Base-by-base conservation (phyloP, 2,329 filamentous ascomycete species). In the Monosporascus sp. region DNA sequence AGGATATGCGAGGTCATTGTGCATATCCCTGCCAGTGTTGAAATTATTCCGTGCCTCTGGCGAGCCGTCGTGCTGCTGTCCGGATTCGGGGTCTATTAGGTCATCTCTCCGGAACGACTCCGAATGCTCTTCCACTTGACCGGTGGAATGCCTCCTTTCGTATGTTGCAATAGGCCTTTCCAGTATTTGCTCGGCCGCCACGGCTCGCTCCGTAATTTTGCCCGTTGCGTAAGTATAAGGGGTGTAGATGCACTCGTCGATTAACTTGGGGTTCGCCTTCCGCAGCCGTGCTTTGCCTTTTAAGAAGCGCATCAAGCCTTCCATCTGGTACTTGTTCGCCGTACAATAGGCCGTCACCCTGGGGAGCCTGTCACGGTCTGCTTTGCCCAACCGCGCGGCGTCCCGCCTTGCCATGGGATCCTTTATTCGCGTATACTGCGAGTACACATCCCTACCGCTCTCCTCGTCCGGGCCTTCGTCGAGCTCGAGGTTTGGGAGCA, bases 211-310 rank as follows among this genome's bases (percentile, higher is more conserved):
- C 7, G 60, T 40, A n/a, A 59, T 53, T 40, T 62, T 66, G 16
- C 61, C 62, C 5, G 56, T 79, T 43, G 78, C 78, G 69, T 97
- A 97, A 64, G 85, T 87, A 71, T 96, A 99, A 0, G 93, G 91
- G 11, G 93, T 91, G 72, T 99, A 99, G 62, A 99, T 91, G 70
- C 94, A 99, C 71, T 99, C 94, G 69, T 99, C 94, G 63, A 97
- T 97, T 54, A 94, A 75, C 71, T 97, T 97, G 1, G 94, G 93
- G 55, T 85, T 88, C 17, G 92, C 85, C 19, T 90, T 89, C 63
- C 89, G 83, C 35, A 83, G 82, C 70, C 89, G 90, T 46, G 83
- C 81, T 55, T 89, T 82, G 31, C 91, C 89, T 70, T 99, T 99
- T 57, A 99, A 74, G 66, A 93, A 99, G 45, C 88, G 86, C 82